phyloP scores from a whole-genome alignment of 805 yeast species.

The Ogataea ganodermae region DNA sequence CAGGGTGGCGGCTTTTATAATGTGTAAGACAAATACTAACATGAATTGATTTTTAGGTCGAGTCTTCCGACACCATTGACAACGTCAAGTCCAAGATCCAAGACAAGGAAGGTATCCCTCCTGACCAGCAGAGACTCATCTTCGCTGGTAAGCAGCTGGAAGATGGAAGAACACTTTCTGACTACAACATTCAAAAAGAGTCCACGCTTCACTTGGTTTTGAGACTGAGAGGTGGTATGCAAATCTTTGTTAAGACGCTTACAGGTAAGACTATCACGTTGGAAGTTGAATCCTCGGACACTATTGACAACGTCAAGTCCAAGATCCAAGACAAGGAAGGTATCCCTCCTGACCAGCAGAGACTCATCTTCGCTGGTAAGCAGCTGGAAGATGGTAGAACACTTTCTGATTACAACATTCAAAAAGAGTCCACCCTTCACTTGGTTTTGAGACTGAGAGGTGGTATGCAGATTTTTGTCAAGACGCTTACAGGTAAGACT shows the following conservation, averaged over 20 bases:
- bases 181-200: conserved; percentile 56
- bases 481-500: conserved; percentile 88
- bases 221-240: conserved; percentile 62
- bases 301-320: conserved; percentile 45
- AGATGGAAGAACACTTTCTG: conserved; percentile 89
- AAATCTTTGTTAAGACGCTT: conserved; percentile 85
- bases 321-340: conserved; percentile 47
- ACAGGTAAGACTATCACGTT: conserved; percentile 87
- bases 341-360: conserved; percentile 45
- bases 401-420: conserved; percentile 72
- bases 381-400: conserved; percentile 75
- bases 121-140: conserved; percentile 44
- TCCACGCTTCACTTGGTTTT: conserved; percentile 40
- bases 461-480: conserved; percentile 86
- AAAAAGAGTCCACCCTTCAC: conserved; percentile 43
- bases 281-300: conserved; percentile 53
- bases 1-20: neutral
- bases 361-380: conserved; percentile 46
- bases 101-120: conserved; percentile 46
- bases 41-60: conserved; percentile 40
- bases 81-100: conserved; percentile 45
- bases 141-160: conserved; percentile 48
- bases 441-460: conserved; percentile 42
- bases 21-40: neutral
- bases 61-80: conserved; percentile 47